Percentiles rank a stretch among this genome's conserved stretches.
phyloP scores from a whole-genome alignment of 106 monocot species.

The Triglochin maritima region DNA sequence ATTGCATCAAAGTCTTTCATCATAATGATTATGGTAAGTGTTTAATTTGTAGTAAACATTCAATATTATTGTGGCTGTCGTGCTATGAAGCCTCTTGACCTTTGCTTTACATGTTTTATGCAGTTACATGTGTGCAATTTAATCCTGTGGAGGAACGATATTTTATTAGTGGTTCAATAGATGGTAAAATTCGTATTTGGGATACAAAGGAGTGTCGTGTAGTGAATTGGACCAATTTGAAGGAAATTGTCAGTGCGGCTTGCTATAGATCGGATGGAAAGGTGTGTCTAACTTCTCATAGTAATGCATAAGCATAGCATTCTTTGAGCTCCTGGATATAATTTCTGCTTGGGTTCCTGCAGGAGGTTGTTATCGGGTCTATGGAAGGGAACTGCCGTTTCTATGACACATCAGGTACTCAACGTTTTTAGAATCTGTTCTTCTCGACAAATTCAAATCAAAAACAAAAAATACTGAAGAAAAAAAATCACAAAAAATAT shows the following conservation, averaged over 20 bases:
- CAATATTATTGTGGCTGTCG: too few species aligned
- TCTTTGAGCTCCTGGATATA: background rate
- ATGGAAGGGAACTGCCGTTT: slow-evolving; percentile 68
- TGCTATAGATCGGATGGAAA: slow-evolving; percentile 64
- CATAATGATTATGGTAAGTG: slow-evolving; percentile 68
- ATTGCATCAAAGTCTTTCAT: slow-evolving; percentile 58
- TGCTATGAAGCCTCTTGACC: background rate
- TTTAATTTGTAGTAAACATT: too few species aligned
- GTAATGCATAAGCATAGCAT: background rate
- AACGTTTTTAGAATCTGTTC: background rate
- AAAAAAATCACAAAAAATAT: background rate
- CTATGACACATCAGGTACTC: slow-evolving; percentile 68
- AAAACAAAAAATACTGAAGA: background rate
- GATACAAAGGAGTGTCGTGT: slow-evolving; percentile 37
- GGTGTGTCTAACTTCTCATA: slow-evolving; percentile 22
- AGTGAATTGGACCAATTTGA: slow-evolving; percentile 64
- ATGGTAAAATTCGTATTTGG: slow-evolving; percentile 94
- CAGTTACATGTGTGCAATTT: slow-evolving; percentile 91
- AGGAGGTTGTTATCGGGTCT: slow-evolving; percentile 63
- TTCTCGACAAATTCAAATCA: background rate
- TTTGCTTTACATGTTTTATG: slow-evolving; percentile 1
- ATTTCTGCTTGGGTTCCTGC: slow-evolving; percentile 3
- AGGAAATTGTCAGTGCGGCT: slow-evolving; percentile 69
- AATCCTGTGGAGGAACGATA: slow-evolving; percentile 64
- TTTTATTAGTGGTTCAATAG: slow-evolving; percentile 81